Evolutionary conservation across 257 asterid species (phyloP), one percentile per base, ranked within the genome.

Genomic region (Gardenia jasminoides): DNA sequence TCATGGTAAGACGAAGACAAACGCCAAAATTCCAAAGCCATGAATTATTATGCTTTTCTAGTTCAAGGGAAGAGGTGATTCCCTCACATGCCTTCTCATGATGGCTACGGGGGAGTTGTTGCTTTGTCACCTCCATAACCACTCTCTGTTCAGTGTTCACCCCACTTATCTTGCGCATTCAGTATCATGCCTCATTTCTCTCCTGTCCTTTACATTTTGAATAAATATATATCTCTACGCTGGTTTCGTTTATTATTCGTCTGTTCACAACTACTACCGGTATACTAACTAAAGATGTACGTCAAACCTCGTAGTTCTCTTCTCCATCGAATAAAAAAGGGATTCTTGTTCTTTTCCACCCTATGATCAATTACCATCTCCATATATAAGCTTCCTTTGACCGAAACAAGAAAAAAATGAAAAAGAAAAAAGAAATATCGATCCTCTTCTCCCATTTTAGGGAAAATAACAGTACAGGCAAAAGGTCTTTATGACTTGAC

Each of bases 41-140:
- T 64, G 39, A 50, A 16, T 5, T 5, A 6, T 7, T 10, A 24
- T n/a, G 33, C 33, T 24, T 20, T 4, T 36, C 48, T 59, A 17
- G 72, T 30, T 46, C 16, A 28, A 77, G 47, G 78, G 67, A 17
- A 8, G 16, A 39, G 74, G 80, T 62, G 72, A 76, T 81, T 56
- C 76, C 76, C 24, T 50, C 85, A 80, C 86, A 81, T 83, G 89
- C 77, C 76, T 74, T 72, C 74, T 33, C 78, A 88, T 84, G 74
- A 85, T 85, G 79, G 54, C 17, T 66, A 28, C 58, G 62, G 17
- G 62, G 22, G 65, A 54, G 61, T 78, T 36, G 88, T 78, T 86
- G 84, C 59, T 26, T 48, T 66, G 87, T 88, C 90, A 26, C 82
- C 64, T 85, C 77, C 84, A 58, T 24, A 52, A 50, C 71, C 52